Conservation (phyloP, 2,329 filamentous ascomycete species). For the Elsinoe perseae region DNA sequence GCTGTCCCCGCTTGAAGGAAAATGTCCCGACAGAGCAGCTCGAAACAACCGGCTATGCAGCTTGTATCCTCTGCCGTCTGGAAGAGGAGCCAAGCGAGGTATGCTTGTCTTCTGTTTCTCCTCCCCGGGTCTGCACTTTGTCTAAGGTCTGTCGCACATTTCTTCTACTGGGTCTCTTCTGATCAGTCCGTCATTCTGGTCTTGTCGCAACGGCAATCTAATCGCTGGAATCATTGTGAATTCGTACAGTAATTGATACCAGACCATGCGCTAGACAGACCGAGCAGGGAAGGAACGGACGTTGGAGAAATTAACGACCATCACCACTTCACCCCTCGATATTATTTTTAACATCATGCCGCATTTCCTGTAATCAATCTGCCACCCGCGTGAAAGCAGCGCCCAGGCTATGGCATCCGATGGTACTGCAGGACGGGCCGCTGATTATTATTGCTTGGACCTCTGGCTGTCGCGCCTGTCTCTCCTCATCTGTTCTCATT, state of each 20-base stretch:
- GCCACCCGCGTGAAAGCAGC: constrained; percentile 7
- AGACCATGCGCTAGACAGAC: background rate
- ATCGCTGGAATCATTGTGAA: background rate
- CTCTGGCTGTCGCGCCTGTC: background rate
- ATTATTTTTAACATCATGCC: constrained; percentile 13
- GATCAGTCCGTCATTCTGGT: constrained; percentile 1
- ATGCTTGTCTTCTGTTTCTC: too few species aligned
- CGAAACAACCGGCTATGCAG: constrained; percentile 14
- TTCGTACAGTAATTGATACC: background rate
- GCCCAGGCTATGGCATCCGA: constrained; percentile 2
- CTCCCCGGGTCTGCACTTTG: background rate
- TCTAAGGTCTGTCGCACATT: background rate
- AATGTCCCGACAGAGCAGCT: constrained; percentile 14
- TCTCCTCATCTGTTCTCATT: too few species aligned
- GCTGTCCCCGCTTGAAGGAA: background rate
- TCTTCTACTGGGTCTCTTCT: background rate
- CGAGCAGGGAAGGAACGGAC: background rate
- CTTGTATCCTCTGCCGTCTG: constrained; percentile 1
- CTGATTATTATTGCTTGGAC: background rate
- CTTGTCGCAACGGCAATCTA: background rate
- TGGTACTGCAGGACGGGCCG: background rate
- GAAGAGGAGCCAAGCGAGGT: background rate
- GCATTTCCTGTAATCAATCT: constrained; percentile 11
- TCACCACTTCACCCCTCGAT: background rate
- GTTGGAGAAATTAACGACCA: constrained; percentile 5